A percentile compares a stretch with the other conserved stretches of the same genome.
Evolutionary conservation across 768 basidiomycete species (phyloP).

Genomic region (Dacryopinax primogenitus): DNA sequence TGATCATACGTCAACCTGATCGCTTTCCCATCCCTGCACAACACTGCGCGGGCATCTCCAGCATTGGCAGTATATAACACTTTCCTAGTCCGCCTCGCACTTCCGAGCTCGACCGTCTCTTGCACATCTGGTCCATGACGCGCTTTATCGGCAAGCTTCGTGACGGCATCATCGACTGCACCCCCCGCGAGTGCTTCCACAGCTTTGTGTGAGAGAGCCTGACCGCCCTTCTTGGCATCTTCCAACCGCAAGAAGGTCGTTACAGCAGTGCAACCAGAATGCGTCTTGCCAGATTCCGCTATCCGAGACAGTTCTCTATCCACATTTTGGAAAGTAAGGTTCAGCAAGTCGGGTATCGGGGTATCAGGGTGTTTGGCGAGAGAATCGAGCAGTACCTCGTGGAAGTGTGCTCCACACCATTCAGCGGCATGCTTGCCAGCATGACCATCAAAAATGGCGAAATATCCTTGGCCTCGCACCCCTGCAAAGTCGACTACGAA

Average conservation of each 20-base stretch:
- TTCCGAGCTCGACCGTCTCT: slow-evolving; percentile 40
- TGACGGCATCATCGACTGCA: not conserved
- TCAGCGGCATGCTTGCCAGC: slow-evolving; percentile 98
- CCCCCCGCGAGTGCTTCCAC: slow-evolving; percentile 13
- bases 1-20: slow-evolving; percentile 95
- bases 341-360: slow-evolving; percentile 75
- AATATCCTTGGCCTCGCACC: slow-evolving; percentile 91
- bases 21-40: slow-evolving; percentile 81
- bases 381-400: slow-evolving; percentile 43
- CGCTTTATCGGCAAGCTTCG: slow-evolving; percentile 22
- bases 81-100: slow-evolving; percentile 35
- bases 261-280: slow-evolving; percentile 94
- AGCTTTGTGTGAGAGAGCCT: slow-evolving; percentile 38
- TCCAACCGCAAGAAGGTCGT: slow-evolving; percentile 91
- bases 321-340: slow-evolving; percentile 87
- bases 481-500: slow-evolving; percentile 90
- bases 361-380: slow-evolving; percentile 45
- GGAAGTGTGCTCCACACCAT: slow-evolving; percentile 95
- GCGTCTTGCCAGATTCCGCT: slow-evolving; percentile 81
- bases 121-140: slow-evolving; percentile 36
- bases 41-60: slow-evolving; percentile 88
- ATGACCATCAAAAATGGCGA: slow-evolving; percentile 96
- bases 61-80: slow-evolving; percentile 94
- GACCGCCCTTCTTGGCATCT: slow-evolving; percentile 51
- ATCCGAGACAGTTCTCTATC: slow-evolving; percentile 71